phyloP scores from a whole-genome alignment of 2,329 filamentous ascomycete species.

The Penicillium aurantiogriseum region DNA sequence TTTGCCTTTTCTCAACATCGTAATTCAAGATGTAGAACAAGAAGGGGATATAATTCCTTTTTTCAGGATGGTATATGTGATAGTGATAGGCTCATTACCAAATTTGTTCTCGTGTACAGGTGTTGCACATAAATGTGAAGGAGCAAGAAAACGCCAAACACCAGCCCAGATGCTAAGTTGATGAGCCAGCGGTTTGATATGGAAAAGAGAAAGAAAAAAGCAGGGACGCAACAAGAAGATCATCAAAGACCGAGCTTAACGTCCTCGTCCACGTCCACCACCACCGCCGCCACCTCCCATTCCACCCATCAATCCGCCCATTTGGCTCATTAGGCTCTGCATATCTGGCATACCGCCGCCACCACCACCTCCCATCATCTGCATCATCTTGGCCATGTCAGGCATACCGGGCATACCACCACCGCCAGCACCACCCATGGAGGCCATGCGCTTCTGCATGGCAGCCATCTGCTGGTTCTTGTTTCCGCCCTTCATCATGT shows the following conservation, averaged over 20 bases:
- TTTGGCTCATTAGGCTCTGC: conserved; percentile 73
- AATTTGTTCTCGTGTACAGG: conserved; percentile 11
- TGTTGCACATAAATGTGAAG: conserved; percentile 9
- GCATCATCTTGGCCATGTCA: conserved; percentile 90
- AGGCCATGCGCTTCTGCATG: conserved; percentile 93
- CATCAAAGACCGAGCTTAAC: conserved; percentile 18
- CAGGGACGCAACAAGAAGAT: neutral
- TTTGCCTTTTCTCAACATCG: neutral
- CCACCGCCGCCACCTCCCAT: conserved; percentile 48
- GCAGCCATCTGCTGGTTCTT: conserved; percentile 91
- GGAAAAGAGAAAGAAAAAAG: conserved; percentile 9
- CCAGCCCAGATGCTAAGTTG: conserved; percentile 21
- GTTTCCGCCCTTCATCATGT: conserved; percentile 85
- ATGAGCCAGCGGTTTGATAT: conserved; percentile 15
- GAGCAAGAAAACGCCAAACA: conserved; percentile 20
- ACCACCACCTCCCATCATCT: conserved; percentile 77
- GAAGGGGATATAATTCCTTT: neutral
- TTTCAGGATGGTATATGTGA: conserved; percentile 9
- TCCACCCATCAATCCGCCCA: conserved; percentile 61
- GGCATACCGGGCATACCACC: conserved; percentile 65
- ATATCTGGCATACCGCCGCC: conserved; percentile 69
- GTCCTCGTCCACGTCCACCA: conserved; percentile 35
- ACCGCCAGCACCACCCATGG: conserved; percentile 75
- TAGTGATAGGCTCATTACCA: conserved; percentile 11
- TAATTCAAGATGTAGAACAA: neutral